These are phyloP conservation scores for Lasiodiplodia sp. DNA, from an alignment of 2,329 filamentous ascomycete genomes.

Conservation along the genomic window DNA sequence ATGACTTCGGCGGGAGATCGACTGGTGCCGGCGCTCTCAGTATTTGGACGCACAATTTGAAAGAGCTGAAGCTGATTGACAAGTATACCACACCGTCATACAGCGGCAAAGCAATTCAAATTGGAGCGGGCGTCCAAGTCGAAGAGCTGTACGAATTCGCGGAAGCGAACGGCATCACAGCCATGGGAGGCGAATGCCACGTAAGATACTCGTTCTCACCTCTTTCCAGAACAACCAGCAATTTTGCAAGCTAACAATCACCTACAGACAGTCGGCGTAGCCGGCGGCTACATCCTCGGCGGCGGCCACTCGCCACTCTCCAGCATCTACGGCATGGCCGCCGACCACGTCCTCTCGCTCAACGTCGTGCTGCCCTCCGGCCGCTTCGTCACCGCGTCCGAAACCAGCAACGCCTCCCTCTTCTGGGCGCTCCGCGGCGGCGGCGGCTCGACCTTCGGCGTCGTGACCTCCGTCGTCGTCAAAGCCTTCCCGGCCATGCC, in stretches of 20 bases:
- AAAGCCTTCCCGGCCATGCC: slow-evolving; percentile 36
- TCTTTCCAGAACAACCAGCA: too few relatives aligned
- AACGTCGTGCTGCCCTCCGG: slow-evolving; percentile 44
- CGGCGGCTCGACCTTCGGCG: slow-evolving; percentile 42
- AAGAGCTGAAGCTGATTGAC: slow-evolving; percentile 42
- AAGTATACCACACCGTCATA: slow-evolving; percentile 39
- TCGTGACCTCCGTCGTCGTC: slow-evolving; percentile 42
- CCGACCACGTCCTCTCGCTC: slow-evolving; percentile 43
- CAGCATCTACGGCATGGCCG: slow-evolving; percentile 37
- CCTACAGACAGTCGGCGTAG: slow-evolving; percentile 40
- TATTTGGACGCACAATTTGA: slow-evolving; percentile 47
- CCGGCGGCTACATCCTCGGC: slow-evolving; percentile 43
- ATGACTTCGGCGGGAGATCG: slow-evolving; percentile 46
- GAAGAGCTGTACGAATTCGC: slow-evolving; percentile 39
- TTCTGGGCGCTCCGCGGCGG: slow-evolving; percentile 47
- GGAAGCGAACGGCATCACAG: slow-evolving; percentile 33
- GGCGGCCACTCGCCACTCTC: slow-evolving; percentile 38
- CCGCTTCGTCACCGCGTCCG: slow-evolving; percentile 37
- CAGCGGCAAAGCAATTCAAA: slow-evolving; percentile 39
- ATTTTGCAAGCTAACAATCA: too few relatives aligned
- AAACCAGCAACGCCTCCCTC: slow-evolving; percentile 41
- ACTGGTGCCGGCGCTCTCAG: slow-evolving; percentile 44
- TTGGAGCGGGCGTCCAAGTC: slow-evolving; percentile 43
- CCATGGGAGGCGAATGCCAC: slow-evolving; percentile 41
- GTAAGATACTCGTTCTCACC: not conserved